Conservation (phyloP, 345 rosid genomes). For the Populus ilicifolia region DNA sequence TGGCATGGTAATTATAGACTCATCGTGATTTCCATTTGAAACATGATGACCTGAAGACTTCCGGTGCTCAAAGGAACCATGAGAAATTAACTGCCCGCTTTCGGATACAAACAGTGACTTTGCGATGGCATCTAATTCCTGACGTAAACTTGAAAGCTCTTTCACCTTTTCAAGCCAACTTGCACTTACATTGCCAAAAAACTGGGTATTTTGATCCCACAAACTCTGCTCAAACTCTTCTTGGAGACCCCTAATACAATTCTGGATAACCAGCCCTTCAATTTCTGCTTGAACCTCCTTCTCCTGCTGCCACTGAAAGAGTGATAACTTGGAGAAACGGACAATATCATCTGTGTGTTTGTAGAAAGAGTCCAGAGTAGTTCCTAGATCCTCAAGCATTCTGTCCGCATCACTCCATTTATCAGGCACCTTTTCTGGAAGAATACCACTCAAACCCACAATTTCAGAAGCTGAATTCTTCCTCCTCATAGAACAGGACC, state of each 20-base stretch:
- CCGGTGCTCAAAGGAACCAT: conserved; percentile 54
- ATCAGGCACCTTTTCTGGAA: conserved; percentile 35
- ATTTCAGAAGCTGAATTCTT: conserved; percentile 33
- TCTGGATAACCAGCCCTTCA: conserved; percentile 44
- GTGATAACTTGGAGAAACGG: conserved; percentile 32
- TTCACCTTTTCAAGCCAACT: conserved; percentile 41
- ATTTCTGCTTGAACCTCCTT: conserved; percentile 42
- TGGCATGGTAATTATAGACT: conserved; percentile 35
- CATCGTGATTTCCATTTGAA: conserved; percentile 64
- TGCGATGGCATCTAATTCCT: conserved; percentile 61
- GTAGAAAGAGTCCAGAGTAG: conserved; percentile 5
- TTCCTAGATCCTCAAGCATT: conserved; percentile 18
- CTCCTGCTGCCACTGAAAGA: conserved; percentile 52
- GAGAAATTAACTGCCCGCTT: conserved; percentile 40
- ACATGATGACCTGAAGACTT: conserved; percentile 52
- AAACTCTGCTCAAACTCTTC: conserved; percentile 53
- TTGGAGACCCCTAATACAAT: conserved; percentile 43
- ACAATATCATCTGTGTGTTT: conserved; percentile 1
- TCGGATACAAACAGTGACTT: conserved; percentile 50
- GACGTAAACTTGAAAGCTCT: conserved; percentile 60
- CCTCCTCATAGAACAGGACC: conserved; percentile 28
- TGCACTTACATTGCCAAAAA: conserved; percentile 31
- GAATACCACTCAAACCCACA: conserved; percentile 44
- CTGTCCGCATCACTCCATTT: conserved; percentile 21
- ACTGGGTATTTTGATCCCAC: conserved; percentile 37